These are phyloP conservation scores for Apiotrichum sp. DNA, from an alignment of 1,284 basidiomycete species.

Conservation along the genomic window DNA sequence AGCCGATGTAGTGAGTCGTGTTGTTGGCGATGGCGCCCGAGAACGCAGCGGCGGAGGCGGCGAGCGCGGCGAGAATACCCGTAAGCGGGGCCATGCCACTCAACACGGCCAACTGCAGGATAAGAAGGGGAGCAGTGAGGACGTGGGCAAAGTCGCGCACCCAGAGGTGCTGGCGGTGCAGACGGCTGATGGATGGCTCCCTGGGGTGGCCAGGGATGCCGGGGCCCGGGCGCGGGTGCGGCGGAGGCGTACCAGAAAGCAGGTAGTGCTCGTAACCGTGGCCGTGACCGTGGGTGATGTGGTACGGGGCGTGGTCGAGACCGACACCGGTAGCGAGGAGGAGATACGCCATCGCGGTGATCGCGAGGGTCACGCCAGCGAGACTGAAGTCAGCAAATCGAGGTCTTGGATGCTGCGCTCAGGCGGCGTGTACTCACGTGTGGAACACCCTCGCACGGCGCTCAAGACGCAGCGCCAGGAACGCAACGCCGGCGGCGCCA, in stretches of 20 bases:
- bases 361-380: constrained; percentile 32
- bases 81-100: constrained; percentile 30
- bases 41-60: constrained; percentile 27
- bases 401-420: background rate
- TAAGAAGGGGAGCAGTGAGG: constrained; percentile 35
- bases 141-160: constrained; percentile 22
- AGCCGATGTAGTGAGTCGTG: background rate
- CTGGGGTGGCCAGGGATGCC: background rate
- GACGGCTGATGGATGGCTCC: constrained; percentile 9
- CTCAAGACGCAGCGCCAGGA: constrained; percentile 32
- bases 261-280: background rate
- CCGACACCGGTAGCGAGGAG: constrained; percentile 37
- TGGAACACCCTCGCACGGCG: constrained; percentile 38
- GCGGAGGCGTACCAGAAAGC: constrained; percentile 1
- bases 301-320: background rate
- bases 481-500: constrained; percentile 25
- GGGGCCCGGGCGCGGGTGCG: constrained; percentile 3
- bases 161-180: constrained; percentile 29
- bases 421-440: constrained; percentile 21
- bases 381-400: constrained; percentile 16
- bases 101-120: constrained; percentile 32
- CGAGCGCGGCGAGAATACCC: constrained; percentile 25
- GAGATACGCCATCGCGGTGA: constrained; percentile 39
- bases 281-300: background rate
- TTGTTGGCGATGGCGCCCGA: background rate